Percentiles rank a stretch among this genome's conserved stretches.
Evolutionary conservation across 495 filamentous ascomycete genomes (phyloP).

Genomic region (Penicillium herquei): DNA sequence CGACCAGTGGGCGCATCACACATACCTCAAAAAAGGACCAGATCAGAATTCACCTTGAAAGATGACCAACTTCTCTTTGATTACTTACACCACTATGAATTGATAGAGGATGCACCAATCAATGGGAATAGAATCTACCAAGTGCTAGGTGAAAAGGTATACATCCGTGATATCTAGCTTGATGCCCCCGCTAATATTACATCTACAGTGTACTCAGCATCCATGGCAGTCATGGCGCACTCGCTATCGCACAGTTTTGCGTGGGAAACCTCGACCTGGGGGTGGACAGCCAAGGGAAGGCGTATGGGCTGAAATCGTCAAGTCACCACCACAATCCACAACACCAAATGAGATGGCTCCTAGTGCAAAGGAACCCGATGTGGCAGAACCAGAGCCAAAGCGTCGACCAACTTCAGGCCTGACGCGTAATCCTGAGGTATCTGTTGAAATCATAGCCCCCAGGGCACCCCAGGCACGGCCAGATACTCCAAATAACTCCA

Average conservation of each 20-base stretch:
- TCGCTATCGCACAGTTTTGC: conserved; percentile 61
- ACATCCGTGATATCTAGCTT: not conserved
- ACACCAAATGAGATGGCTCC: not conserved
- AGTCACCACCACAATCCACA: not conserved
- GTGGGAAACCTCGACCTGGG: conserved; percentile 41
- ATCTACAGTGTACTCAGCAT: conserved; percentile 58
- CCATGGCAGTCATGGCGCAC: conserved; percentile 71
- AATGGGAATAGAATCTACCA: conserved; percentile 63
- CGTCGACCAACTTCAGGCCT: not conserved
- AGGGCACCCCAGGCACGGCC: not conserved
- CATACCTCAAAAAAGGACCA: conserved; percentile 46
- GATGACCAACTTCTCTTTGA: conserved; percentile 63
- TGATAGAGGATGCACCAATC: conserved; percentile 37
- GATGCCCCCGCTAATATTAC: not conserved
- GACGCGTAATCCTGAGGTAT: not conserved
- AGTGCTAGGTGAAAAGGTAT: conserved; percentile 44
- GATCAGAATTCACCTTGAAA: conserved; percentile 51
- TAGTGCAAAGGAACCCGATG: not conserved
- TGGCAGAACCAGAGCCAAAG: not conserved
- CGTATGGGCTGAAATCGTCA: not conserved
- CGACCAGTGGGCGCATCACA: conserved; percentile 51
- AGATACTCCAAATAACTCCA: not conserved
- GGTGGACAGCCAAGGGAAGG: conserved; percentile 18
- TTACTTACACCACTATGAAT: conserved; percentile 52
- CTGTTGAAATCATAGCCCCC: not conserved